Base-by-base conservation (phyloP, 1,284 basidiomycete genomes). In the Cutaneotrichosporon sp. region DNA sequence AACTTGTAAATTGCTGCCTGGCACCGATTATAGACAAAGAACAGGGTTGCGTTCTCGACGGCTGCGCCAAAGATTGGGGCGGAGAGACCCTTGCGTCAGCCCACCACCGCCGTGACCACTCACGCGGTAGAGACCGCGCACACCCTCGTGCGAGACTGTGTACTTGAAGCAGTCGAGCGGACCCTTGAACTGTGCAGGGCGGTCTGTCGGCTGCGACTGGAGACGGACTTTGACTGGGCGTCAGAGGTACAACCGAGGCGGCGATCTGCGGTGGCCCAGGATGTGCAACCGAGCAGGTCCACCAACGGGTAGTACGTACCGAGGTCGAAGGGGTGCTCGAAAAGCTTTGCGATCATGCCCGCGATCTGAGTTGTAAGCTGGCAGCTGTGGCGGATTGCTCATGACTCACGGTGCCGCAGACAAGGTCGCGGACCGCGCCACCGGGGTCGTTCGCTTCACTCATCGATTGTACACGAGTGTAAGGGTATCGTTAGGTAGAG, bases 61-160 rank as follows among this genome's bases (percentile, higher is more conserved):
- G 91, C 90, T n/a, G 90, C 87, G 8, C 90, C 91, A 2, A 88
- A 80, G 17, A 96, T 81, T 1, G 92, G 90, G 59, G 89, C 88
- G 6, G 89, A 88, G 2, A 94, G 77, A 49, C 90, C 90, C 89
- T 92, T 60, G 24, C 16, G 55, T 62, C 25, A 52, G 55, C 20
- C n/a, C 2, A 5, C 9, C 7, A 16, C 25, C 17, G 1, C 22
- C 25, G 35, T 6, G 3, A 79, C 86, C 66, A 14, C 29, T 31
- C 62, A 90, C 88, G 51, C 89, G 77, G 75, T 91, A 91, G 10
- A 92, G 75, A 1, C 88, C 89, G 41, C 80, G 77, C 41, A 88
- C 68, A 2, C 90, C 88, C 73, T 92, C 89, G 51, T 83, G 82
- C 53, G 73, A 74, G 79, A 82, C 86, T 5, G 90, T 91, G 75